phyloP scores from a whole-genome alignment of 2,329 filamentous ascomycete genomes.

The Lasiodiplodia citricola region DNA sequence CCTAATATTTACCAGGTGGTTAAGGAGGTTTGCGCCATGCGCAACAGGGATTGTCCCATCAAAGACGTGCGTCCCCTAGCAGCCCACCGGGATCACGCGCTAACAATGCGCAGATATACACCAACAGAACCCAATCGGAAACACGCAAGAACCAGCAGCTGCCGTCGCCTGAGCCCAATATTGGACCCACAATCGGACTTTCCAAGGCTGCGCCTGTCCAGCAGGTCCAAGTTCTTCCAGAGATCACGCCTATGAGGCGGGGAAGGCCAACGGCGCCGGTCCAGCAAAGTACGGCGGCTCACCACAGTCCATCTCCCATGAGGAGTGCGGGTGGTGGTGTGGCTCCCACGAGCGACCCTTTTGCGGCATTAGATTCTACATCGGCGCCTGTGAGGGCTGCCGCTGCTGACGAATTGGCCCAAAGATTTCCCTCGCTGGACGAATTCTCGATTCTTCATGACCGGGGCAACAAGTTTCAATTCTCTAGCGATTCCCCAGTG shows the following conservation, averaged over 20 bases:
- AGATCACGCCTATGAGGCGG: constrained; percentile 92
- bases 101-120: constrained; percentile 53
- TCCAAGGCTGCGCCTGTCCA: constrained; percentile 78
- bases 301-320: constrained; percentile 71
- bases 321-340: constrained; percentile 53
- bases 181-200: constrained; percentile 72
- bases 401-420: constrained; percentile 78
- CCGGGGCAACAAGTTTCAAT: constrained; percentile 81
- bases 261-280: constrained; percentile 70
- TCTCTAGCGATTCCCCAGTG: constrained; percentile 61
- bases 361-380: constrained; percentile 82
- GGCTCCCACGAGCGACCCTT: constrained; percentile 74
- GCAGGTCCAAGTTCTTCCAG: constrained; percentile 76
- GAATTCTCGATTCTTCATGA: constrained; percentile 92
- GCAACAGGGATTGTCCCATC: constrained; percentile 83
- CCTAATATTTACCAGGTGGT: constrained; percentile 96
- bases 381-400: constrained; percentile 53
- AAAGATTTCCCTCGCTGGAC: constrained; percentile 86
- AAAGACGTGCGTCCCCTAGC: constrained; percentile 71
- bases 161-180: constrained; percentile 60
- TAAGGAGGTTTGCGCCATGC: constrained; percentile 85
- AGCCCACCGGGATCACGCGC: constrained; percentile 15
- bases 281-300: constrained; percentile 49
- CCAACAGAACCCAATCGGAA: constrained; percentile 67
- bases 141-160: constrained; percentile 64